Evolutionary conservation across 345 rosid species (phyloP), one percentile per base, ranked within the genome.

Genomic region (Firmiana major): DNA sequence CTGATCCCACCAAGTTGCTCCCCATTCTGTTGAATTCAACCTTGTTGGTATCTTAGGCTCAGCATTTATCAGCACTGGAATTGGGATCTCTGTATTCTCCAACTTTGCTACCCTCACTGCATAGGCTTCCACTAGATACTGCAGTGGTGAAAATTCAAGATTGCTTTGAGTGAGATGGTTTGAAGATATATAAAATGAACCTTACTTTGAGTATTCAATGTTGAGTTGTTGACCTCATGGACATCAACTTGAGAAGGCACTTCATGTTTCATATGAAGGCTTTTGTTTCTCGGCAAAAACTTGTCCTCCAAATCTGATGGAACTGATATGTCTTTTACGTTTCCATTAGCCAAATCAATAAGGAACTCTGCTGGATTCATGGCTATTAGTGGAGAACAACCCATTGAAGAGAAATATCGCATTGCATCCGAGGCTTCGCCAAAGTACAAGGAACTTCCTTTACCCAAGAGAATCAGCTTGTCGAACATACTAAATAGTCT

Each of bases 321-420:
- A 48, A 81, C 43, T 21, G 83, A 79, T 15, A 73, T 79, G 26
- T 81, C 81, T 28, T 77, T 81, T 9, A 79, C 19, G 26, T 84
- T 77, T 16, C 85, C 87, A 59, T 79, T 79, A 12, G 87, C 83
- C 24, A 84, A 77, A 62, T 84, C 85, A 65, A 77, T 58, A 4
- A 82, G 81, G 67, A 82, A 84, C 51, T 84, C 83, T 36, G 85
- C 87, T 26, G 83, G 85, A 73, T 82, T 84, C 82, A 84, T 79
- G 42, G 80, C 71, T 19, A 84, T 71, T 7, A 63, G 75, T 15
- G 87, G 87, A 75, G 66, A 63, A 71, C 78, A 79, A 9, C 87
- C 83, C 55, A 82, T 79, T 15, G 78, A 79, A 45, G 81, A 82
- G 77, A 84, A 84, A 71, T 84, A 78, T 19, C 13, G 40, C 81